Conservation (phyloP, 192 early-diverging fungal genomes). For the Rhizophagus sp. region DNA sequence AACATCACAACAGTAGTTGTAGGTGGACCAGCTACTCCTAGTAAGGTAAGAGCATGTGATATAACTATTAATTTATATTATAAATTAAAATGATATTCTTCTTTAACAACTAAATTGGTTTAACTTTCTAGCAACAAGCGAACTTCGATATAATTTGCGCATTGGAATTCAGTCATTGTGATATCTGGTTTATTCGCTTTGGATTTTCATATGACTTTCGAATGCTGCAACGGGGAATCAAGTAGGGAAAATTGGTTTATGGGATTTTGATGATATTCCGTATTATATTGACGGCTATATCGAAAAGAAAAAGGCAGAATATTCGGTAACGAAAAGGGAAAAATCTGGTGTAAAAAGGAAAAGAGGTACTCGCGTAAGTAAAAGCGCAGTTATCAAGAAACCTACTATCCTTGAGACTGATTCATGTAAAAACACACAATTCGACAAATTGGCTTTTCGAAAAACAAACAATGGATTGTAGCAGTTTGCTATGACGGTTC, state of each 20-base stretch:
- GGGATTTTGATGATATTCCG: constrained; percentile 17
- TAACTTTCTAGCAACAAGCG: constrained; percentile 19
- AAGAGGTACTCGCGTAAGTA: neutral
- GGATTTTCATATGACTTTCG: constrained; percentile 16
- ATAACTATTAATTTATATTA: neutral
- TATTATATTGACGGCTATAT: constrained; percentile 23
- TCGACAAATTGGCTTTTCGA: constrained; percentile 24
- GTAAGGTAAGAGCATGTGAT: neutral
- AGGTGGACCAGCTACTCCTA: constrained; percentile 12
- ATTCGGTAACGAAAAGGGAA: neutral
- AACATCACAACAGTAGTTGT: constrained; percentile 8
- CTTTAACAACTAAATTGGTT: neutral
- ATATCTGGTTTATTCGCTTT: constrained; percentile 29
- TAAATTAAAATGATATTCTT: neutral
- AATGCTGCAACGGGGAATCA: constrained; percentile 25
- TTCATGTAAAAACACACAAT: neutral
- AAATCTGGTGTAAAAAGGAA: neutral
- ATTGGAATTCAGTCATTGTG: constrained; percentile 23
- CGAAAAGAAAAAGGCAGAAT: constrained; percentile 7
- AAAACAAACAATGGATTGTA: constrained; percentile 17
- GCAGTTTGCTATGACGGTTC: constrained; percentile 20
- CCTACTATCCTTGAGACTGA: neutral
- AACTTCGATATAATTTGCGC: constrained; percentile 27
- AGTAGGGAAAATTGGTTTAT: constrained; percentile 22
- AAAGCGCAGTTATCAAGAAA: neutral